Evolutionary conservation across 257 asterid genomes (phyloP), one percentile per base, ranked within the genome.

Genomic region (Plantago major): DNA sequence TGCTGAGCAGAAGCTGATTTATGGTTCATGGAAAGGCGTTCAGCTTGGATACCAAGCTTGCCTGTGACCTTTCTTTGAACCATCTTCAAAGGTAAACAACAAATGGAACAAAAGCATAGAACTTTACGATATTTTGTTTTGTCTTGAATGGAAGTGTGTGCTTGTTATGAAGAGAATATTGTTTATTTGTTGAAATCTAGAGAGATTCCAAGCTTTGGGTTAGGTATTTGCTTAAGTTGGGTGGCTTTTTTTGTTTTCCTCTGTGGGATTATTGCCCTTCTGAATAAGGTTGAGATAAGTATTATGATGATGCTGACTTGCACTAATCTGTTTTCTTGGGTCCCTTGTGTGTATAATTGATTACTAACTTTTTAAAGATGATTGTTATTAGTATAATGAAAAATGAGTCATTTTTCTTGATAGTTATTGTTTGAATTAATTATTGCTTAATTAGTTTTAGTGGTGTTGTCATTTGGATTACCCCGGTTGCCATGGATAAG

Each of bases 11-110:
- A 67, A 58, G 82, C 69, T 74, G 79, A 54, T 65, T 68, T 75
- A 45, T 60, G 71, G 72, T 69, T 75, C 43, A 47, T 50, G 50
- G 58, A 58, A 33, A 59, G 74, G 48, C 71, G 62, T 42, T 74
- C 74, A 46, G 79, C 46, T 61, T 78, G 82, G 71, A 78, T 72
- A 63, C 47, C 68, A 63, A 79, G 81, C 75, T 73, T 79, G 61
- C 61, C 16, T 42, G 73, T 51, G 16, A 70, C 72, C 77, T 84
- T 89, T 75, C 86, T 81, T 64, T 89, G 97, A 71, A 89, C 97
- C 97, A 86, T 89, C 55, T 71, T 74, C 61, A 71, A 55, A 79
- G 77, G 59, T 76, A 79, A 63, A 54, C 42, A 55, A 46, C 66
- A 42, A 59, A 65, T 16, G 56, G 58, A 69, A 75, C 40, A 33